Conservation (phyloP, 179 eudicot species). For the Actinidia arguta region DNA sequence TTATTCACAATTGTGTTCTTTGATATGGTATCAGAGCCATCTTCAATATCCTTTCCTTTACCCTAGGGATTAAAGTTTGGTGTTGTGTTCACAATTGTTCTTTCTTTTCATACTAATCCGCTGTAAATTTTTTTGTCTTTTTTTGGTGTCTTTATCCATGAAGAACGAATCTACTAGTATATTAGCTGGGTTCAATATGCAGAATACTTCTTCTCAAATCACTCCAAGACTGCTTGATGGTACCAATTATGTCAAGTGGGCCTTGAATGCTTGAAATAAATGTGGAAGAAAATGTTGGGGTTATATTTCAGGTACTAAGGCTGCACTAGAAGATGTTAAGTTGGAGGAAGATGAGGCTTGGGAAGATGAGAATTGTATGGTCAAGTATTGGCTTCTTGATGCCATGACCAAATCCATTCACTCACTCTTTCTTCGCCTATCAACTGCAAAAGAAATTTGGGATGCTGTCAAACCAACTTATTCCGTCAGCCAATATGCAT, state of each 20-base stretch:
- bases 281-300: background rate
- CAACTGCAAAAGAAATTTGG: background rate
- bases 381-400: background rate
- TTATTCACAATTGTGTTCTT: too few species aligned
- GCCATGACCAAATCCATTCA: background rate
- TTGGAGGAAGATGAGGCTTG: background rate
- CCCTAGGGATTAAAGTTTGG: conserved; percentile 4
- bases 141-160: background rate
- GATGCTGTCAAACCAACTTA: background rate
- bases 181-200: background rate
- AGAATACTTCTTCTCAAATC: background rate
- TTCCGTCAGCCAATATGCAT: background rate
- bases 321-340: background rate
- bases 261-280: background rate
- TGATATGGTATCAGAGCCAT: too few species aligned
- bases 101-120: background rate
- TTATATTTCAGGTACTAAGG: background rate
- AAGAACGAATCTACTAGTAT: background rate
- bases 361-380: background rate
- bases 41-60: background rate
- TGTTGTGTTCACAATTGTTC: background rate
- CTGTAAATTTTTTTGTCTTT: background rate
- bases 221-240: background rate
- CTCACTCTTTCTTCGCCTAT: background rate
- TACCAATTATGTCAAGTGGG: conserved; percentile 3